Evolutionary conservation across 108 stramenopile species (phyloP), one percentile per base, ranked within the genome.

Genomic region (Chaetoceros muelleri): DNA sequence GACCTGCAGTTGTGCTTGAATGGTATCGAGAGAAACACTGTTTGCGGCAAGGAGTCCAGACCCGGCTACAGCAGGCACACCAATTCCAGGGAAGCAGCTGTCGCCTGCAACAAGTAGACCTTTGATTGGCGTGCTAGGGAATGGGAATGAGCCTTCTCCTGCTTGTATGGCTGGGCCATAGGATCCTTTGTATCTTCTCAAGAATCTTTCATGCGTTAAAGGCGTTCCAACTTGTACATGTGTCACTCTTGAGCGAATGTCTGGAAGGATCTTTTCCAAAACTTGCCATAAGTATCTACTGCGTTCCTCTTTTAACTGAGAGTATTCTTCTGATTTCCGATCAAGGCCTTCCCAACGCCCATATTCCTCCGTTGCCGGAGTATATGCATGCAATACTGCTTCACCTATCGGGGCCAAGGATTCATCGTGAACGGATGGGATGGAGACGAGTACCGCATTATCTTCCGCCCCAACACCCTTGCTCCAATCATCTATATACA

Each of bases 41-140:
- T 82, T 78, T 2, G 94, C 94, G 2, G 85, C 89, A 10, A 88
- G 47, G 13, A 87, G 70, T 2, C 94, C 94, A 24, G 86, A 86
- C n/a, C 90, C 94, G 0, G 89, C 89, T 0, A 91, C 91, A 10
- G 94, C 91, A 2, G 94, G 94, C 16, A 95, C 90, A 23, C 94
- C 94, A 52, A 93, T 93, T 13, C 90, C 90, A 0, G 91, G 90
- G 66, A 89, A 90, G 28, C 81, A 83, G n/a, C 69, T 69, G 57
- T 93, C 84, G 52, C 88, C 88, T 46, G 81, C 81, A 21, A 81
- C 44, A 23, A 78, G 60, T 22, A 86, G 57, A 7, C 71, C 73
- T 23, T 73, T 57, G 8, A 90, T 44, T 5, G 89, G 89, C 1
- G 81, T 80, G 0, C 51, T 55, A 23, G 82, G 84, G 47, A 81